A percentile compares a stretch with the other conserved stretches of the same genome.
Evolutionary conservation across 805 yeast species (phyloP).

Genomic region (Tetrapisispora pingtungensis): DNA sequence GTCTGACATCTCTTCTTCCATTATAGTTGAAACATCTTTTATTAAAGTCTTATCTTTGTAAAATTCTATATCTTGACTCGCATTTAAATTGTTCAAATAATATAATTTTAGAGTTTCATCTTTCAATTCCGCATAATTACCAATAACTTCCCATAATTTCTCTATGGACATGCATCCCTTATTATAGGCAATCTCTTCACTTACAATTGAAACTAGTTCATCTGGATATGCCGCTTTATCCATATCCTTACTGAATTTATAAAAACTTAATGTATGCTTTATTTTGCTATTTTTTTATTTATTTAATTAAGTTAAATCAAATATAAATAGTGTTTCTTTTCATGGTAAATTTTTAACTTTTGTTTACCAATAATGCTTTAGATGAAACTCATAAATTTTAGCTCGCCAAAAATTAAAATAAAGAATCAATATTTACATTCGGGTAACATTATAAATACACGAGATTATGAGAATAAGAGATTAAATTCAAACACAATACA

Average conservation of each 20-base stretch:
- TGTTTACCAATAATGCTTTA: too few relatives aligned
- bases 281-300: too few relatives aligned
- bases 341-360: too few relatives aligned
- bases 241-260: neutral
- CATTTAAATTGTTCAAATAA: slow-evolving; percentile 13
- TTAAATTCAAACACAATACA: too few relatives aligned
- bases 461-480: too few relatives aligned
- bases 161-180: slow-evolving; percentile 21
- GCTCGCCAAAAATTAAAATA: too few relatives aligned
- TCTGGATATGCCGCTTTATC: slow-evolving; percentile 19
- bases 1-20: neutral
- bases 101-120: slow-evolving; percentile 12
- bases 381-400: too few relatives aligned
- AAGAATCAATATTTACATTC: too few relatives aligned
- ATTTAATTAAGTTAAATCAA: too few relatives aligned
- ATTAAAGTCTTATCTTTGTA: neutral
- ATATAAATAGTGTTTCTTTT: too few relatives aligned
- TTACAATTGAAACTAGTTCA: slow-evolving; percentile 21
- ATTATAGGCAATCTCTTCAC: slow-evolving; percentile 25
- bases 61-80: slow-evolving; percentile 12
- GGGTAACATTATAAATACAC: too few relatives aligned
- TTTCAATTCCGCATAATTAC: slow-evolving; percentile 4
- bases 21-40: slow-evolving; percentile 2
- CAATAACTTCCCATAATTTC: slow-evolving; percentile 14
- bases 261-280: too few relatives aligned